Conservation (phyloP, 768 basidiomycete genomes). For the Termitomyces sp. region DNA sequence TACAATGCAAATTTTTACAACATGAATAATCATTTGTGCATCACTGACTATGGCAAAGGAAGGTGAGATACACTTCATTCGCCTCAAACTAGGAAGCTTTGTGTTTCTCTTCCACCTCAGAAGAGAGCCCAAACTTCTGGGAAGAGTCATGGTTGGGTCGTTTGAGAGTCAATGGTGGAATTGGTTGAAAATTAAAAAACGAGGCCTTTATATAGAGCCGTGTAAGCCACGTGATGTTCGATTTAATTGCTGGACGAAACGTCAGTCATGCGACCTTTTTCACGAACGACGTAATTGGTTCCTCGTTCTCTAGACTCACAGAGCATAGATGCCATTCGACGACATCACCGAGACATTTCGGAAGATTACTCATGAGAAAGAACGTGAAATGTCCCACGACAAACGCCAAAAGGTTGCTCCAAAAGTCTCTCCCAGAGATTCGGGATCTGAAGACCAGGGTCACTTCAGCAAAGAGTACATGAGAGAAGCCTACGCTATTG, state of each 20-base stretch:
- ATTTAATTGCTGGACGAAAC: not conserved
- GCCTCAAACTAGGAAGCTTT: conserved; percentile 70
- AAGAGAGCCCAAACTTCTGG: conserved; percentile 5
- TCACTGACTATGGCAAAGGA: conserved; percentile 59
- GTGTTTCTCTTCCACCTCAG: conserved; percentile 23
- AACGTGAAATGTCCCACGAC: conserved; percentile 32
- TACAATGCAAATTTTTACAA: not conserved
- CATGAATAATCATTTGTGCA: conserved; percentile 17
- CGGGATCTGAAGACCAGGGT: conserved; percentile 29
- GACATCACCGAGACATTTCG: conserved; percentile 65
- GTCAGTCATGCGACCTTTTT: not conserved
- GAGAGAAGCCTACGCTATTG: conserved; percentile 72
- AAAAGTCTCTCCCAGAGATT: conserved; percentile 26
- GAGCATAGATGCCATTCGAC: conserved; percentile 43
- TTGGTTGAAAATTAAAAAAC: not conserved
- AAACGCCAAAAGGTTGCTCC: conserved; percentile 46
- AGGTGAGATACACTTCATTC: conserved; percentile 44
- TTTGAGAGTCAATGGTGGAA: not conserved
- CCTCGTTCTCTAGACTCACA: not conserved
- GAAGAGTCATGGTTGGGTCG: conserved; percentile 3
- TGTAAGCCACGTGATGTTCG: conserved; percentile 3
- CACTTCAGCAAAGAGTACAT: conserved; percentile 62
- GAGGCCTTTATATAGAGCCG: not conserved
- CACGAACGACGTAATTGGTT: not conserved
- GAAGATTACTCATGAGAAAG: conserved; percentile 43